phyloP scores from a whole-genome alignment of 441 rosid species.

The Euphorbia schlechtendalii region DNA sequence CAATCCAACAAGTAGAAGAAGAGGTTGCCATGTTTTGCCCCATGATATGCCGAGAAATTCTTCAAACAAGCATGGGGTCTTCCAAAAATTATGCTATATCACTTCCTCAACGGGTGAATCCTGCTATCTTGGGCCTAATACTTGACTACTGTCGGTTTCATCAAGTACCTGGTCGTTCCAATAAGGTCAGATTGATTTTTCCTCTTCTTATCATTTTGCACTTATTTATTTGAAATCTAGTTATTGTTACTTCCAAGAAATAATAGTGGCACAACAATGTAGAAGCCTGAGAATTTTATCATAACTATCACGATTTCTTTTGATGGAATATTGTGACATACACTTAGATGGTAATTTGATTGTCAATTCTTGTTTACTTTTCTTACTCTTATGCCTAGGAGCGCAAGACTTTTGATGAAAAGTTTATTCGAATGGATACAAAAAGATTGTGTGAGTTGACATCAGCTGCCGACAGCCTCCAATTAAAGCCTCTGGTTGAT shows the following conservation, averaged over 20 bases:
- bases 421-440: constrained; percentile 56
- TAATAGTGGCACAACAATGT: background rate
- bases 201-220: background rate
- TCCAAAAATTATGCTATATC: constrained; percentile 59
- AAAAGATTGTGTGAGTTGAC: constrained; percentile 59
- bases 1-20: constrained; percentile 69
- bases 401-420: constrained; percentile 55
- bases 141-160: constrained; percentile 72
- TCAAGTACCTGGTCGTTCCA: constrained; percentile 60
- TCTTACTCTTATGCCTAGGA: no score
- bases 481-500: constrained; percentile 64
- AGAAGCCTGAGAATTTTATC: background rate
- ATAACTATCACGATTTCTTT: no score
- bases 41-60: constrained; percentile 50
- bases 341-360: constrained; percentile 3
- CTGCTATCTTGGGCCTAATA: constrained; percentile 43
- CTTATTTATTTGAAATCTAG: constrained; percentile 3
- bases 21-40: constrained; percentile 79
- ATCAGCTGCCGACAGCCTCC: constrained; percentile 67
- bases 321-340: no score
- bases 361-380: constrained; percentile 1
- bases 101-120: constrained; percentile 60
- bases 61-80: constrained; percentile 53
- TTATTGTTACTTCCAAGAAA: background rate
- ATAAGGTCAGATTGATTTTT: constrained; percentile 39